A percentile compares a stretch with the other conserved stretches of the same genome.
Evolutionary conservation across 148 eudicot genomes (phyloP).

Genomic region (Heliosperma pusillum): DNA sequence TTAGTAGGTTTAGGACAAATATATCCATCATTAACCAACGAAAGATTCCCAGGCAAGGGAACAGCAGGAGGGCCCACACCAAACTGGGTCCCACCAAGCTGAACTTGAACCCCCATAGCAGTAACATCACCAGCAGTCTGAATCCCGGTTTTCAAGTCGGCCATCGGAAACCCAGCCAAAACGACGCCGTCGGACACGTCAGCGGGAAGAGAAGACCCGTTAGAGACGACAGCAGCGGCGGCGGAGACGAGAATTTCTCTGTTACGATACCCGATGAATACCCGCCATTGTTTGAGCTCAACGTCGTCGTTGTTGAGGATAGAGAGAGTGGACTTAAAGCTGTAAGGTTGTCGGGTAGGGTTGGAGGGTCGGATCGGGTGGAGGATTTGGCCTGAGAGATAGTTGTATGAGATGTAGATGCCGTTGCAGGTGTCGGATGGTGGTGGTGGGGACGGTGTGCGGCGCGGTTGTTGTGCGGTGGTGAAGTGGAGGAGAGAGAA

Average conservation of each 20-base stretch:
- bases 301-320: slow-evolving; percentile 49
- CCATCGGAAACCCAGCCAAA: slow-evolving; percentile 33
- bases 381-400: slow-evolving; percentile 19
- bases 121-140: slow-evolving; percentile 61
- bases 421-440: slow-evolving; percentile 31
- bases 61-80: slow-evolving; percentile 47
- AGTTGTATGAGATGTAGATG: slow-evolving; percentile 23
- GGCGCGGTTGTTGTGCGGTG: not conserved
- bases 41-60: slow-evolving; percentile 28
- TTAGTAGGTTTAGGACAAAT: slow-evolving; percentile 20
- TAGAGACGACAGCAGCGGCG: slow-evolving; percentile 39
- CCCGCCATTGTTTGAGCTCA: slow-evolving; percentile 52
- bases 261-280: slow-evolving; percentile 52
- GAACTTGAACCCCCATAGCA: slow-evolving; percentile 38
- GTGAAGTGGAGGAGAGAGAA: slow-evolving; percentile 3
- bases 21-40: slow-evolving; percentile 28
- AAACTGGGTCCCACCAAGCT: slow-evolving; percentile 68
- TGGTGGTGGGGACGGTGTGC: slow-evolving; percentile 6
- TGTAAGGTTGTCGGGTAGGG: slow-evolving; percentile 44
- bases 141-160: slow-evolving; percentile 52
- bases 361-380: slow-evolving; percentile 13
- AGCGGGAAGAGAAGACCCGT: slow-evolving; percentile 48
- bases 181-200: slow-evolving; percentile 51
- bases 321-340: slow-evolving; percentile 47
- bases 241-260: slow-evolving; percentile 51